Percentiles rank a stretch among this genome's conserved stretches.
Conservation (phyloP, 2,329 filamentous ascomycete genomes). For the Metarhizium anisopliae region DNA sequence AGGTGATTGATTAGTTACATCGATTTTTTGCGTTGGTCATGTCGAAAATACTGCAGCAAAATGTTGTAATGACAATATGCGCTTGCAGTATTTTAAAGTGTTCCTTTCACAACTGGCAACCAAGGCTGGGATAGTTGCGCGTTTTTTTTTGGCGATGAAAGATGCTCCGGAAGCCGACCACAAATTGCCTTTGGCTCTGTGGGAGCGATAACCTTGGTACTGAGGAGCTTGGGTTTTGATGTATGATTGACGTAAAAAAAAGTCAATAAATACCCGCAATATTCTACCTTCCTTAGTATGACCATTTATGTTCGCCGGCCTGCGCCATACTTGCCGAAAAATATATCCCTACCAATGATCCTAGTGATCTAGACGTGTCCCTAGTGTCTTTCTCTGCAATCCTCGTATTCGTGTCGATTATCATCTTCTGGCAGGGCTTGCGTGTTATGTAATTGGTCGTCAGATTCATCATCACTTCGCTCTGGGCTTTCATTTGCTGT, state of each 20-base stretch:
- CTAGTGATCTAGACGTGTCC: not conserved
- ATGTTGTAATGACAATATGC: too few relatives aligned
- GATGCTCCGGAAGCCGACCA: not conserved
- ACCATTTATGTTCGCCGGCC: too few relatives aligned
- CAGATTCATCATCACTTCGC: not conserved
- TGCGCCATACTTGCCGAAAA: too few relatives aligned
- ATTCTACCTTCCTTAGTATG: too few relatives aligned
- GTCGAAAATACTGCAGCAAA: too few relatives aligned
- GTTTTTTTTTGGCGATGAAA: not conserved
- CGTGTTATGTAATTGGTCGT: not conserved
- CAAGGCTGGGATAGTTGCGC: too few relatives aligned
- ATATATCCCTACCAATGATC: not conserved
- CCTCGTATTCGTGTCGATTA: not conserved
- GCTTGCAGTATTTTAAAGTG: too few relatives aligned
- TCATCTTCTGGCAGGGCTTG: not conserved
- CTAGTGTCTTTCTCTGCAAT: not conserved
- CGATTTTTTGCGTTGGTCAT: too few relatives aligned
- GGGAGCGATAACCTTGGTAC: not conserved
- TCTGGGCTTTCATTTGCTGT: not conserved
- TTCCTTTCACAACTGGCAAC: too few relatives aligned
- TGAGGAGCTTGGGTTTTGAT: not conserved
- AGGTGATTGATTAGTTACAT: not conserved
- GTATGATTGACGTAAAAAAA: too few relatives aligned
- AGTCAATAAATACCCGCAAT: too few relatives aligned
- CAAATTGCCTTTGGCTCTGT: not conserved